Conservation (phyloP, 1,139 yeast genomes). For the Hanseniaspora gamundiae region DNA sequence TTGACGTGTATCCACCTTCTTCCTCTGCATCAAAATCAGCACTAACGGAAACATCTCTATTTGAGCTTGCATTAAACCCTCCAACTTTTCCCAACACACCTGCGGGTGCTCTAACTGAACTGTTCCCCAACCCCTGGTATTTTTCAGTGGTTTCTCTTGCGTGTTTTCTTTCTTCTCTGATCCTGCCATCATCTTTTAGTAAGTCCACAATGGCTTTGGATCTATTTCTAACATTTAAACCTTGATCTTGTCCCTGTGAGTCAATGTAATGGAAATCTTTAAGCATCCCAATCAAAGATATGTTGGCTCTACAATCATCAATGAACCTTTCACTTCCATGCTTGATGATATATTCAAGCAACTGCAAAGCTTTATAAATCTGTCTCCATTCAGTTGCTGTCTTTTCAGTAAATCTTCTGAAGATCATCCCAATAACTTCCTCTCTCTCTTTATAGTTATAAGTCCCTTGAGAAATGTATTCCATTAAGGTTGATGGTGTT, state of each 20-base stretch:
- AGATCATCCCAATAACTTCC: constrained; percentile 59
- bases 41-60: constrained; percentile 28
- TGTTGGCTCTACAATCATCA: constrained; percentile 82
- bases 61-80: constrained; percentile 18
- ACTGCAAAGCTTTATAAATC: constrained; percentile 83
- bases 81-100: constrained; percentile 18
- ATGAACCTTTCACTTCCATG: constrained; percentile 92
- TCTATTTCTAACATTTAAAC: constrained; percentile 86
- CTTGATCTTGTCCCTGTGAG: constrained; percentile 91
- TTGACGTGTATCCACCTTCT: constrained; percentile 30
- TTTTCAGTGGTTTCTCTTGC: constrained; percentile 77
- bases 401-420: constrained; percentile 83
- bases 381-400: constrained; percentile 98
- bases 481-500: constrained; percentile 86
- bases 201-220: constrained; percentile 64
- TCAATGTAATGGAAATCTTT: constrained; percentile 91
- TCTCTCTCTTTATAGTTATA: constrained; percentile 76
- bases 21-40: constrained; percentile 37
- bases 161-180: constrained; percentile 78
- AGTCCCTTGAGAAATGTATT: constrained; percentile 89
- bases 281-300: constrained; percentile 75
- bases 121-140: constrained; percentile 61
- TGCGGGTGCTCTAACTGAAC: constrained; percentile 27
- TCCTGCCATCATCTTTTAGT: constrained; percentile 62
- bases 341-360: constrained; percentile 79